Percentiles rank a stretch among this genome's conserved stretches.
Evolutionary conservation across 768 basidiomycete genomes (phyloP).

Genomic region (Psilocybe sp.): DNA sequence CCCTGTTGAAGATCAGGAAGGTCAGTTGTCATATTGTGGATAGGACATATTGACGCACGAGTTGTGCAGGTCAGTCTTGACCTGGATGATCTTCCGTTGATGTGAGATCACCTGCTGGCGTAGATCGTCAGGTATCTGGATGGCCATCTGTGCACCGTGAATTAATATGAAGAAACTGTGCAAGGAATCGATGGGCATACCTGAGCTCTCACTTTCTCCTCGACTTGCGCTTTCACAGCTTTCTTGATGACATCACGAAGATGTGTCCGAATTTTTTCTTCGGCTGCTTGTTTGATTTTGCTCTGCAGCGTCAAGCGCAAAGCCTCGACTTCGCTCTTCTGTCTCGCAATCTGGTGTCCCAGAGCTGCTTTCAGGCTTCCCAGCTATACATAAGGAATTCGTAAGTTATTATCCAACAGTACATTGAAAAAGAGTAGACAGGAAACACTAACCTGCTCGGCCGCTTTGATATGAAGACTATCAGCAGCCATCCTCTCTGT

Average conservation of each 20-base stretch:
- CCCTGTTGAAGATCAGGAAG: conserved; percentile 24
- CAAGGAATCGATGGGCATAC: conserved; percentile 22
- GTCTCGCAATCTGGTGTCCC: conserved; percentile 33
- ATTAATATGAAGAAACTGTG: background rate
- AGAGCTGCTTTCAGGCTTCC: conserved; percentile 34
- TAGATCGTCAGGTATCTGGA: conserved; percentile 41
- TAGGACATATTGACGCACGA: conserved; percentile 33
- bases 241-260: conserved; percentile 32
- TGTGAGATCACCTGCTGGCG: conserved; percentile 37
- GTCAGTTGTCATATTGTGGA: background rate
- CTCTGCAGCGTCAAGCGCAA: conserved; percentile 31
- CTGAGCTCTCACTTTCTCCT: conserved; percentile 40
- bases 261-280: conserved; percentile 35
- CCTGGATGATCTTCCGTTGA: conserved; percentile 39
- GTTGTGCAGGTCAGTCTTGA: conserved; percentile 43
- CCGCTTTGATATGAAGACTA: conserved; percentile 41
- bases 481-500: conserved; percentile 39
- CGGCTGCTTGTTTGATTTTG: conserved; percentile 39
- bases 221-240: conserved; percentile 30
- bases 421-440: background rate
- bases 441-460: conserved; percentile 36
- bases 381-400: conserved; percentile 31
- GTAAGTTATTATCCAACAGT: background rate
- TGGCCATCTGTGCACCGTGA: conserved; percentile 30
- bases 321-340: conserved; percentile 35